A percentile compares a stretch with the other conserved stretches of the same genome.
phyloP scores from a whole-genome alignment of 306 rosid genomes.

The Vigna unguiculata region DNA sequence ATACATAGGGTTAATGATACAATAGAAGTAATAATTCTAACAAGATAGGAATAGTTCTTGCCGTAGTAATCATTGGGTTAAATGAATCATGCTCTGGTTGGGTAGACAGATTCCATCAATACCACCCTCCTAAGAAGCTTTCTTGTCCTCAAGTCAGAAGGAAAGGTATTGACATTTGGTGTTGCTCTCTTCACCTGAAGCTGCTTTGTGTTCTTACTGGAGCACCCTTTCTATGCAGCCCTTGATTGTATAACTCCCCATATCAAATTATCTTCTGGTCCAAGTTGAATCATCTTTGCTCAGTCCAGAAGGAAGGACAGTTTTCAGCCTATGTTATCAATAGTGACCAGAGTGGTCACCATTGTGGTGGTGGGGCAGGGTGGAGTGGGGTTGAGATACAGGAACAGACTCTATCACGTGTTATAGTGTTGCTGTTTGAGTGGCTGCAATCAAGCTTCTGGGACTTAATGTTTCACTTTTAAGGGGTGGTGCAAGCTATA shows the following conservation, averaged over 20 bases:
- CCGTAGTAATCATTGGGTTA: neutral
- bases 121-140: neutral
- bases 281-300: neutral
- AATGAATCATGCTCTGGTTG: neutral
- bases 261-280: neutral
- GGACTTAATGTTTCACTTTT: no score
- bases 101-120: neutral
- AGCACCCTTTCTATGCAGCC: neutral
- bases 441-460: no score
- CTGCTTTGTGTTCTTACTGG: neutral
- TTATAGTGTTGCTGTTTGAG: no score
- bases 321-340: neutral
- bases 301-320: neutral
- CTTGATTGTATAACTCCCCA: neutral
- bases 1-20: no score
- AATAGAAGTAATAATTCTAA: no score
- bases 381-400: no score
- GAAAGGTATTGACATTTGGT: neutral
- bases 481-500: no score
- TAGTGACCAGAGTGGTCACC: no score
- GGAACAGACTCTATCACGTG: no score
- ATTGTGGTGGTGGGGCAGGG: no score
- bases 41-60: neutral
- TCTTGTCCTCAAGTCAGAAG: neutral
- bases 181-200: neutral